These are phyloP conservation scores for Umbelopsis ramanniana DNA, from an alignment of 192 early-diverging fungal genomes.

Conservation along the genomic window DNA sequence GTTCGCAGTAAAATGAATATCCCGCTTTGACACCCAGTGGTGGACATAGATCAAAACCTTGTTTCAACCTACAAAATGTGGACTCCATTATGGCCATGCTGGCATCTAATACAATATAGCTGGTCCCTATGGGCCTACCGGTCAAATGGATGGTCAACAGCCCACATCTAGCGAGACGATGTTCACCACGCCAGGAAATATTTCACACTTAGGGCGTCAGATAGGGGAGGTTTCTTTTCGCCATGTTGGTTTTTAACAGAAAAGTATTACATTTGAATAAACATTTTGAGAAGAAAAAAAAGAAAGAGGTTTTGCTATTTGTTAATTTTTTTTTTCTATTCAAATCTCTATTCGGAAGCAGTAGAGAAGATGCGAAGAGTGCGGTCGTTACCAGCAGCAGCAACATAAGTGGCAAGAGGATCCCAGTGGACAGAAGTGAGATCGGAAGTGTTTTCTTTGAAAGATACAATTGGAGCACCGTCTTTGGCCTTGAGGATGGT, in stretches of 20 bases:
- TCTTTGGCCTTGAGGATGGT: conserved; percentile 72
- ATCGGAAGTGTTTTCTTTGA: conserved; percentile 56
- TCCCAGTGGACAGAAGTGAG: conserved; percentile 62
- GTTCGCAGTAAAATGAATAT: too few species aligned
- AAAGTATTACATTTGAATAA: conserved; percentile 22
- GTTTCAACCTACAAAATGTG: too few species aligned
- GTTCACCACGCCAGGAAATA: too few species aligned
- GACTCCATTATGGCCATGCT: too few species aligned
- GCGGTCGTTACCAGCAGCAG: conserved; percentile 60
- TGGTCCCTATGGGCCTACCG: too few species aligned
- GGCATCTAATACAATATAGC: too few species aligned
- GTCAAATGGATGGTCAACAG: too few species aligned
- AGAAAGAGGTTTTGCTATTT: too few species aligned
- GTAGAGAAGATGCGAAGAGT: conserved; percentile 59
- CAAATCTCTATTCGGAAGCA: conserved; percentile 26
- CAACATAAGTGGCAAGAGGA: conserved; percentile 57
- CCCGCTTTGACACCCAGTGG: too few species aligned
- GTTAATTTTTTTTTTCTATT: background rate
- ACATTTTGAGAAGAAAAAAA: background rate
- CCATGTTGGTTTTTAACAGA: background rate
- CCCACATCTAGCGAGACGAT: too few species aligned
- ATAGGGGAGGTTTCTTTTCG: background rate
- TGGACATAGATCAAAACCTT: too few species aligned
- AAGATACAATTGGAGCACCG: conserved; percentile 54
- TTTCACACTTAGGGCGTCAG: background rate